These are phyloP conservation scores for Aureoboletus auriporus DNA, from an alignment of 768 basidiomycete species.

Conservation along the genomic window DNA sequence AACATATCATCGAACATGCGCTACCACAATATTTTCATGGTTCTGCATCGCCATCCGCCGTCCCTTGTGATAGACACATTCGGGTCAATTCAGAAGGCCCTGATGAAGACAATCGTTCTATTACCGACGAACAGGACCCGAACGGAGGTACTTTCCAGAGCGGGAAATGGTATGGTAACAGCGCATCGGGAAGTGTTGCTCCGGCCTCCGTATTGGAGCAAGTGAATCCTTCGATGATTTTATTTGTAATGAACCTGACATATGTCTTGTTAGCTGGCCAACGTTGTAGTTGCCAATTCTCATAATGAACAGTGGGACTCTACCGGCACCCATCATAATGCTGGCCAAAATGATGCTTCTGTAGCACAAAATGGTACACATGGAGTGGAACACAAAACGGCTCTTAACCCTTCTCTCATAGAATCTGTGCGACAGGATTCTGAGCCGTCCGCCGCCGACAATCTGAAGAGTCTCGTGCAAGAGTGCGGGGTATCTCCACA, in stretches of 20 bases:
- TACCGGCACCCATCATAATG: constrained; percentile 7
- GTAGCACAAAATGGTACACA: constrained; percentile 23
- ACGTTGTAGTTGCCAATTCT: constrained; percentile 44
- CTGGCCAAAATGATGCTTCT: constrained; percentile 8
- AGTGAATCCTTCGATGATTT: constrained; percentile 39
- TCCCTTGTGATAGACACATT: constrained; percentile 33
- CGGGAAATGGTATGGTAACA: constrained; percentile 83
- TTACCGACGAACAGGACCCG: constrained; percentile 73
- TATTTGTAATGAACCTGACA: constrained; percentile 19
- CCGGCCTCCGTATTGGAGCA: constrained; percentile 77
- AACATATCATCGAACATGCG: constrained; percentile 77
- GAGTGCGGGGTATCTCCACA: constrained; percentile 92
- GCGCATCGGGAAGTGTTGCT: constrained; percentile 79
- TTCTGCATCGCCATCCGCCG: constrained; percentile 31
- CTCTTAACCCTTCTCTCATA: constrained; percentile 33
- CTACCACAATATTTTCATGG: constrained; percentile 67
- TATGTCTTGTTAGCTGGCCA: constrained; percentile 42
- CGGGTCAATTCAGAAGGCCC: constrained; percentile 46
- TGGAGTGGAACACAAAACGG: constrained; percentile 22
- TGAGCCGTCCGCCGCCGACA: constrained; percentile 65
- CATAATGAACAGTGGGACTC: constrained; percentile 28
- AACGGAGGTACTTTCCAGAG: constrained; percentile 75
- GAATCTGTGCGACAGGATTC: constrained; percentile 40
- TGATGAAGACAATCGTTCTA: constrained; percentile 70
- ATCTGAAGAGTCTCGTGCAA: constrained; percentile 78